phyloP scores from a whole-genome alignment of 352 stramenopile species.

The Pythium aristosporum region DNA sequence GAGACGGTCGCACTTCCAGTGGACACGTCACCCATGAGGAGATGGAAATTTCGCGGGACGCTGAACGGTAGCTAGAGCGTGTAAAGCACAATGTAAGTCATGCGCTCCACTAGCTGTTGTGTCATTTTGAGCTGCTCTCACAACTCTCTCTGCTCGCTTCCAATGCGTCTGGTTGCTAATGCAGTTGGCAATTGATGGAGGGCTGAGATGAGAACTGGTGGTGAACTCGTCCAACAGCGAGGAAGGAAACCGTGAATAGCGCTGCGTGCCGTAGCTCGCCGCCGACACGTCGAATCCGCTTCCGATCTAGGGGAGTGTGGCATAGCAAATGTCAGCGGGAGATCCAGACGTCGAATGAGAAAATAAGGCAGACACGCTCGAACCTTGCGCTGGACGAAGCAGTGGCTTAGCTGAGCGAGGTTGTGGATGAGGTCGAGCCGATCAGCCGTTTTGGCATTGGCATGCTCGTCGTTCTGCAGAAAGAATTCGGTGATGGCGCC shows the following conservation, averaged over 20 bases:
- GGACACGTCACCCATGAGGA: constrained; percentile 96
- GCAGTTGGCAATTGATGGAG: constrained; percentile 54
- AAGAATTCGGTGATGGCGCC: constrained; percentile 89
- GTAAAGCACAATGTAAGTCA: background rate
- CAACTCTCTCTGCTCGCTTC: constrained; percentile 46
- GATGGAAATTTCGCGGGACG: constrained; percentile 70
- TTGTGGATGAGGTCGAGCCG: constrained; percentile 87
- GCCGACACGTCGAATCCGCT: constrained; percentile 97
- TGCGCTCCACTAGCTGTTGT: background rate
- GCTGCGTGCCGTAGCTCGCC: constrained; percentile 93
- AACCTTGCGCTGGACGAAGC: constrained; percentile 95
- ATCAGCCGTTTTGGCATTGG: background rate
- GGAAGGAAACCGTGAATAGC: constrained; percentile 90
- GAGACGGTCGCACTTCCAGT: constrained; percentile 90
- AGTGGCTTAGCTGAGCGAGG: constrained; percentile 94
- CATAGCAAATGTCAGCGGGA: background rate
- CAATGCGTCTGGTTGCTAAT: constrained; percentile 44
- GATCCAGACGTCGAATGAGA: background rate
- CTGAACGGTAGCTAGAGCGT: constrained; percentile 47
- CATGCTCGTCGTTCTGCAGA: constrained; percentile 14
- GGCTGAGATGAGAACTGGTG: constrained; percentile 42
- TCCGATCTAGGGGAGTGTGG: constrained; percentile 67
- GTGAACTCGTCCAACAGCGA: constrained; percentile 58
- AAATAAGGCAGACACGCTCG: background rate
- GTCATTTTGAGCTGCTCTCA: constrained; percentile 22